These are phyloP conservation scores for Calonectria hongkongensis DNA, from an alignment of 2,329 filamentous ascomycete species.

Conservation along the genomic window DNA sequence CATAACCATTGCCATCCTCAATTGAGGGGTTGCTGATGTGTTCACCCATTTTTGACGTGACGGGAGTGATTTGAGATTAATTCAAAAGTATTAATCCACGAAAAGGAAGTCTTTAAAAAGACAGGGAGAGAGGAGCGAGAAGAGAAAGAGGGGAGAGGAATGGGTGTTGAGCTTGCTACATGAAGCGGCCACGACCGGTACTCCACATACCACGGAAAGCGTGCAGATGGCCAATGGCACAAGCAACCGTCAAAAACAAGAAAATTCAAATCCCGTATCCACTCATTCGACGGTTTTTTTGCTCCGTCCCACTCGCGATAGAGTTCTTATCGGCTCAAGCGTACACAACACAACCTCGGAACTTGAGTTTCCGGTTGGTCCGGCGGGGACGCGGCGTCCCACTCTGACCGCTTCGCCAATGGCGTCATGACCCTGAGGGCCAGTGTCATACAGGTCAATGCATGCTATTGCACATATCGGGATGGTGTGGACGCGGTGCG, in stretches of 20 bases:
- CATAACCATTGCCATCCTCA: slow-evolving; percentile 11
- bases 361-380: slow-evolving; percentile 9
- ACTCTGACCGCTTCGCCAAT: background rate
- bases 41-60: slow-evolving; percentile 1
- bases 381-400: slow-evolving; percentile 21
- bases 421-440: slow-evolving; percentile 16
- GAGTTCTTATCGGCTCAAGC: slow-evolving; percentile 17
- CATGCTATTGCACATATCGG: background rate
- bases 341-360: slow-evolving; percentile 2
- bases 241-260: slow-evolving; percentile 17
- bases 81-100: background rate
- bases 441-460: slow-evolving; percentile 11
- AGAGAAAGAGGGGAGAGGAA: background rate
- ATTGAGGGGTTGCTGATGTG: background rate
- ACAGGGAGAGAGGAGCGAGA: background rate
- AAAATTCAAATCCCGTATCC: slow-evolving; percentile 14
- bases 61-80: no score
- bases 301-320: slow-evolving; percentile 10
- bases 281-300: background rate
- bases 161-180: background rate
- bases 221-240: slow-evolving; percentile 19
- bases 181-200: background rate
- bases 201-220: slow-evolving; percentile 1
- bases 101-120: background rate
- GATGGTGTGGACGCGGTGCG: no score